These are phyloP conservation scores for Myxozyma neglecta DNA, from an alignment of 805 yeast genomes.

Conservation along the genomic window DNA sequence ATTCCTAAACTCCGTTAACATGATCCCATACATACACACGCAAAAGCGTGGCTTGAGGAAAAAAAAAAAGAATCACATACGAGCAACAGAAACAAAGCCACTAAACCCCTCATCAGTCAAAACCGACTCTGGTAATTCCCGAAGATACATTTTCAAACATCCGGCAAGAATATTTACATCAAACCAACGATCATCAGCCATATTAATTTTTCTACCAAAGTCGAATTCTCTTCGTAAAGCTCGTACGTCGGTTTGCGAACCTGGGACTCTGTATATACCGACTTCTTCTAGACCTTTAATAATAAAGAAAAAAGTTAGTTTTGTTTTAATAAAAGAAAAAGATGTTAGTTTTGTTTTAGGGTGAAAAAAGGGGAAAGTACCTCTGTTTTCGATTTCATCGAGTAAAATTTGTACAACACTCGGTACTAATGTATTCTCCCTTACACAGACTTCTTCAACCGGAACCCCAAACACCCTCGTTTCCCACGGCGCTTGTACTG, in stretches of 20 bases:
- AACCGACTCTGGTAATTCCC: conserved; percentile 83
- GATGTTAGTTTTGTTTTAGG: no score
- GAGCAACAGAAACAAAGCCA: conserved; percentile 67
- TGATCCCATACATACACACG: not conserved
- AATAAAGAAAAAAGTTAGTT: not conserved
- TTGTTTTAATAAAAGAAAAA: not conserved
- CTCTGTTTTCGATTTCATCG: conserved; percentile 72
- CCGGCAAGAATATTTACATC: conserved; percentile 88
- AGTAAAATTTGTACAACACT: conserved; percentile 63
- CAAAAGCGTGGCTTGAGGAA: no score
- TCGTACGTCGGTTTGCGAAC: conserved; percentile 59
- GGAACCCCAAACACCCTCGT: conserved; percentile 80
- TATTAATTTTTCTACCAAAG: conserved; percentile 47
- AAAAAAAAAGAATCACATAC: conserved; percentile 46
- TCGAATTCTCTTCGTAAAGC: conserved; percentile 56
- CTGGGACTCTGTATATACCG: conserved; percentile 80
- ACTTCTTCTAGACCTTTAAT: conserved; percentile 74
- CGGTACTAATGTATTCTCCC: conserved; percentile 68
- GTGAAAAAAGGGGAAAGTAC: conserved; percentile 3
- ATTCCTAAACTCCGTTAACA: not conserved
- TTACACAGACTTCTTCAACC: conserved; percentile 65
- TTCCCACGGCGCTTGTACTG: conserved; percentile 20
- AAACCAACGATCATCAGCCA: conserved; percentile 60
- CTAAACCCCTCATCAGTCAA: conserved; percentile 64
- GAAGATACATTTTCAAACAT: conserved; percentile 77